These are phyloP conservation scores for Phanerodontia chrysosporium DNA, from an alignment of 768 basidiomycete species.

Conservation along the genomic window DNA sequence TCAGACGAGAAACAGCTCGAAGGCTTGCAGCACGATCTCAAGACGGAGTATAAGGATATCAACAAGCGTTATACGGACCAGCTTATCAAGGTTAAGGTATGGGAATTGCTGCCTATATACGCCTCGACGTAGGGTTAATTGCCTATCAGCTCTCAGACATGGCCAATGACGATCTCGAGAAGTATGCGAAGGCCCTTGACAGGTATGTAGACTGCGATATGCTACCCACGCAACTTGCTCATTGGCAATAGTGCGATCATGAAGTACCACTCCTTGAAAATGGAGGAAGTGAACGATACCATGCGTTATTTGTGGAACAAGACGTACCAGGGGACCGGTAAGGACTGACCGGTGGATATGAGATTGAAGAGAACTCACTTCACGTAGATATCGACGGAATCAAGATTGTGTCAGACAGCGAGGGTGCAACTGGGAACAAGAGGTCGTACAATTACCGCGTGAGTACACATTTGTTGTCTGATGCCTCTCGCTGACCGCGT, in stretches of 20 bases:
- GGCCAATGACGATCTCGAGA: conserved; percentile 95
- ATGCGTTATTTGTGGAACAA: conserved; percentile 98
- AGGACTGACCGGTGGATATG: conserved; percentile 17
- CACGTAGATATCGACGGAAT: conserved; percentile 99
- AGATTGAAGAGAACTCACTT: too few species aligned
- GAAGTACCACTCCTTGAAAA: conserved; percentile 95
- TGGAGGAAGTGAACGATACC: conserved; percentile 99
- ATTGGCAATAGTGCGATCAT: conserved; percentile 79
- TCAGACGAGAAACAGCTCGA: conserved; percentile 65
- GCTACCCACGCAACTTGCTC: background rate
- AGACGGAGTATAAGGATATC: conserved; percentile 81
- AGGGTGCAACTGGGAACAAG: conserved; percentile 76
- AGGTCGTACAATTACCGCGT: conserved; percentile 97
- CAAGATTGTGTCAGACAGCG: conserved; percentile 89
- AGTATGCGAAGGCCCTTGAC: conserved; percentile 95
- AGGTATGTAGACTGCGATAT: conserved; percentile 53
- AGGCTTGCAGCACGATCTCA: conserved; percentile 63
- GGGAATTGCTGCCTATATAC: conserved; percentile 8
- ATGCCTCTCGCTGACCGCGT: background rate
- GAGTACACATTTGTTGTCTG: conserved; percentile 24
- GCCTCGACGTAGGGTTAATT: background rate
- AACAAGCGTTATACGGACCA: conserved; percentile 86
- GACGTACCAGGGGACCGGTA: conserved; percentile 97
- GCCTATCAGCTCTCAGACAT: conserved; percentile 84
- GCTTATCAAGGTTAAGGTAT: conserved; percentile 90